Conservation (phyloP, 2,329 filamentous ascomycete species). For the Ustilaginoidea virens region DNA sequence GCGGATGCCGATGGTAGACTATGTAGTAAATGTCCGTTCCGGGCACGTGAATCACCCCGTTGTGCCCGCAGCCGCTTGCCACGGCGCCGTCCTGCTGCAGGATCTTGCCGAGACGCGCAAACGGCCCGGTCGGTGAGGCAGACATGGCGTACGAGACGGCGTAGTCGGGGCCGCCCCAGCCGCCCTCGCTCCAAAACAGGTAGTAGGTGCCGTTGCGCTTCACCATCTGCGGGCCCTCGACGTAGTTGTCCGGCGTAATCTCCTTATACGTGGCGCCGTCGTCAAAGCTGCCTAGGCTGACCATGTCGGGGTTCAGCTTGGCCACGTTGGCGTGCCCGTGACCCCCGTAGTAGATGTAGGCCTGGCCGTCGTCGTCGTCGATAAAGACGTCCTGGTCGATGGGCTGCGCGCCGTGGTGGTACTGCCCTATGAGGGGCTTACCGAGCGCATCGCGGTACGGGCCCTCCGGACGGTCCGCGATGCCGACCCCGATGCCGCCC, state of each 20-base stretch:
- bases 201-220: constrained; percentile 29
- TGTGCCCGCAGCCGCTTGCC: constrained; percentile 28
- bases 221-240: constrained; percentile 24
- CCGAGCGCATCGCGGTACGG: constrained; percentile 20
- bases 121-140: constrained; percentile 22
- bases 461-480: constrained; percentile 18
- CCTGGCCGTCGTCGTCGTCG: constrained; percentile 26
- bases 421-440: constrained; percentile 18
- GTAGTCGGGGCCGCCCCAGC: constrained; percentile 32
- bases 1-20: constrained; percentile 27
- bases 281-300: constrained; percentile 24
- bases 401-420: constrained; percentile 29
- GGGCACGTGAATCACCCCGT: constrained; percentile 27
- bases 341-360: constrained; percentile 26
- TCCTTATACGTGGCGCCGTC: constrained; percentile 23
- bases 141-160: constrained; percentile 29
- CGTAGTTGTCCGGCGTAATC: constrained; percentile 26
- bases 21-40: constrained; percentile 31
- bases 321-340: constrained; percentile 24
- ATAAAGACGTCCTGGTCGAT: constrained; percentile 25
- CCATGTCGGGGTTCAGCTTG: constrained; percentile 24
- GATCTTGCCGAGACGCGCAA: constrained; percentile 22
- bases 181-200: constrained; percentile 31
- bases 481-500: constrained; percentile 21
- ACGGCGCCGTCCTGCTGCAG: constrained; percentile 23